phyloP scores from a whole-genome alignment of 176 grass and related monocot genomes.

The Themeda triandra region DNA sequence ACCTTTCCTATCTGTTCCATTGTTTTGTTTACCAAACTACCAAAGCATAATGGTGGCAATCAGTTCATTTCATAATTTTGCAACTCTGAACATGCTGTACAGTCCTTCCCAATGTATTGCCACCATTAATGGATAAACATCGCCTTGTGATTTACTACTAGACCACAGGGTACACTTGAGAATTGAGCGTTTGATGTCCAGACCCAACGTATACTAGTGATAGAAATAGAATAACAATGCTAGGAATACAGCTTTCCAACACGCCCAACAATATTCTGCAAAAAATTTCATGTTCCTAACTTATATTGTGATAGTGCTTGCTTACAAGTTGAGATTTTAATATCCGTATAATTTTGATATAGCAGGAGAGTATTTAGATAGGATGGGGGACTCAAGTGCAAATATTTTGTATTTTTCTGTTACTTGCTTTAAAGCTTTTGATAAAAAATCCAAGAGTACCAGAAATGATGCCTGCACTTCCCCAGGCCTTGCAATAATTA shows the following conservation, averaged over 20 bases:
- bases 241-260: neutral
- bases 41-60: neutral
- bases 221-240: neutral
- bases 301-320: neutral
- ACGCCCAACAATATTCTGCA: neutral
- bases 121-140: neutral
- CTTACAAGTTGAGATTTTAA: neutral
- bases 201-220: neutral
- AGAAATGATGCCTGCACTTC: neutral
- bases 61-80: neutral
- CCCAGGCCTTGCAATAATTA: neutral
- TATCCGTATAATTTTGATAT: neutral
- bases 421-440: neutral
- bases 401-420: neutral
- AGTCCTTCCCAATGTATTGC: neutral
- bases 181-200: neutral
- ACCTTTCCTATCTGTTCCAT: neutral
- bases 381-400: neutral
- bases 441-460: neutral
- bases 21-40: neutral
- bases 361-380: neutral
- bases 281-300: neutral
- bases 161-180: neutral
- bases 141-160: neutral
- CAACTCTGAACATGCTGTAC: neutral